Evolutionary conservation across 1,284 basidiomycete species (phyloP).

Genomic region (Pterulicium gracile): DNA sequence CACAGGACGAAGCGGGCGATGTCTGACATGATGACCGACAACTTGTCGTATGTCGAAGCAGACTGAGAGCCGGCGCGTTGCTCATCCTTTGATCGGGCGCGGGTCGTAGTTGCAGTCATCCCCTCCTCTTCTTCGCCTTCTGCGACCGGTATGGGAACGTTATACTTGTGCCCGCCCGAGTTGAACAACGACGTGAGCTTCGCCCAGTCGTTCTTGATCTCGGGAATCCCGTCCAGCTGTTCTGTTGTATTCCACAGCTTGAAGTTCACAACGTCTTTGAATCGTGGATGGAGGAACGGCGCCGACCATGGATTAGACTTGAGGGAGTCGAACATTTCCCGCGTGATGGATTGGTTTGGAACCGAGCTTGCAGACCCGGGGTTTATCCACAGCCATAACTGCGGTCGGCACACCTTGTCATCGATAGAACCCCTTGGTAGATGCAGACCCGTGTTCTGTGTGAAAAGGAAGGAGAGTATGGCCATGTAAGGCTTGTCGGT

Average conservation of each 20-base stretch:
- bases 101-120: slow-evolving; percentile 14
- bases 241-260: slow-evolving; percentile 89
- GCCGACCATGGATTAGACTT: slow-evolving; percentile 75
- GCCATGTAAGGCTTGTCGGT: slow-evolving; percentile 80
- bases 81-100: slow-evolving; percentile 31
- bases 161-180: background rate
- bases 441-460: slow-evolving; percentile 71
- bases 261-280: slow-evolving; percentile 74
- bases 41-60: slow-evolving; percentile 63
- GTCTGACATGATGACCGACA: slow-evolving; percentile 79
- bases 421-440: slow-evolving; percentile 25
- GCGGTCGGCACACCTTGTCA: slow-evolving; percentile 49
- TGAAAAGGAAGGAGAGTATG: slow-evolving; percentile 70
- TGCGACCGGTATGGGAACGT: background rate
- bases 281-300: slow-evolving; percentile 74
- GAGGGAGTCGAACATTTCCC: slow-evolving; percentile 61
- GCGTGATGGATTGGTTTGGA: slow-evolving; percentile 58
- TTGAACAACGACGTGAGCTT: slow-evolving; percentile 16
- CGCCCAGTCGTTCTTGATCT: slow-evolving; percentile 73
- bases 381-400: slow-evolving; percentile 88
- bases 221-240: slow-evolving; percentile 72
- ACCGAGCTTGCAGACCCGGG: slow-evolving; percentile 61
- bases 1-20: slow-evolving; percentile 83
- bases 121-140: slow-evolving; percentile 16
- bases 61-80: slow-evolving; percentile 71